Percentiles rank a stretch among this genome's conserved stretches.
phyloP scores from a whole-genome alignment of 2,329 filamentous ascomycete species.

The Akanthomyces dipterigenus region DNA sequence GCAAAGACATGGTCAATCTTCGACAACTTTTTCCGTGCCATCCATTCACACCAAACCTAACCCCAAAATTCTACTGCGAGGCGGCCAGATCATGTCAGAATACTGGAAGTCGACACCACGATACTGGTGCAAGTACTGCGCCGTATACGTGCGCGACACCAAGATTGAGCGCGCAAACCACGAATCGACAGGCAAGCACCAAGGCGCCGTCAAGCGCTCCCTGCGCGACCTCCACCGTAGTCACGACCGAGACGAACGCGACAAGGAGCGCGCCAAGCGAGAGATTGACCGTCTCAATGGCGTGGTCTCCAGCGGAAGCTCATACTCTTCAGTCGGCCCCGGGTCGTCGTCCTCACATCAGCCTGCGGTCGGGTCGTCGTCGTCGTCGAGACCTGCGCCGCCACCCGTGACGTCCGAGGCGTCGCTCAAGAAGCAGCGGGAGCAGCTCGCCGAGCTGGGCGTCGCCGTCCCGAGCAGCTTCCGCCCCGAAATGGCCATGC shows the following conservation, averaged over 20 bases:
- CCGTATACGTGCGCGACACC: constrained; percentile 83
- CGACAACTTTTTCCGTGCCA: neutral
- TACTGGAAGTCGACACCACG: constrained; percentile 98
- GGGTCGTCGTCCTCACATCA: constrained; percentile 5
- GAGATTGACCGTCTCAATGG: constrained; percentile 85
- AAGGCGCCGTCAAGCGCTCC: constrained; percentile 79
- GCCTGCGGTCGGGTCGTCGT: constrained; percentile 5
- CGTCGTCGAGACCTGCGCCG: constrained; percentile 7
- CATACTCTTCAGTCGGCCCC: constrained; percentile 22
- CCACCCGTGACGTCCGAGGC: constrained; percentile 39
- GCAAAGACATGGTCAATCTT: neutral
- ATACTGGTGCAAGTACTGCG: constrained; percentile 98
- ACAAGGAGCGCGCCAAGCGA: constrained; percentile 73
- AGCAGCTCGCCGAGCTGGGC: constrained; percentile 82
- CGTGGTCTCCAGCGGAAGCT: constrained; percentile 48
- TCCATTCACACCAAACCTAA: neutral
- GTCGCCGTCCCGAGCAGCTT: constrained; percentile 76
- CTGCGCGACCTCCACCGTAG: constrained; percentile 81
- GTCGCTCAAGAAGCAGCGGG: constrained; percentile 75
- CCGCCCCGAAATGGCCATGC: constrained; percentile 74
- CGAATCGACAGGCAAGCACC: constrained; percentile 79
- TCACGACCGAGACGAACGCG: constrained; percentile 72
- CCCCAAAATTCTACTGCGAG: neutral
- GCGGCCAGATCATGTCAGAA: constrained; percentile 64
- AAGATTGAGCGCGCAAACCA: constrained; percentile 84